These are phyloP conservation scores for Apophysomyces sp. DNA, from an alignment of 371 early-diverging fungal species.

Conservation along the genomic window DNA sequence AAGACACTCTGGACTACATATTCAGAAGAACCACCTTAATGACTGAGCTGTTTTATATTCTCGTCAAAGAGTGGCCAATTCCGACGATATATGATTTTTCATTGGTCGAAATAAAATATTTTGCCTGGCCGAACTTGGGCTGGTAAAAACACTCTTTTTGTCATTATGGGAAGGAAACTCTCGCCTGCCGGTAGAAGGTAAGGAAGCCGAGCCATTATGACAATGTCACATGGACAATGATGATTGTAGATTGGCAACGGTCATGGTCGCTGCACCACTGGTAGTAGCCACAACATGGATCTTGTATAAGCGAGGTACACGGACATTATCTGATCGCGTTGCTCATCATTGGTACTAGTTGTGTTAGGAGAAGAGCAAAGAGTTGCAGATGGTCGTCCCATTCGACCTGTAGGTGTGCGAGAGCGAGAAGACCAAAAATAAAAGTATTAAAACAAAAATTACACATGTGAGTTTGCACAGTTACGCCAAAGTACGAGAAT, in stretches of 20 bases:
- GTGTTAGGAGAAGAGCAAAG: conserved; percentile 44
- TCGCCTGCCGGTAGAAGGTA: conserved; percentile 39
- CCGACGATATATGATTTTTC: no score
- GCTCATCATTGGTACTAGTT: conserved; percentile 14
- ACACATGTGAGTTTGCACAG: no score
- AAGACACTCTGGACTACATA: no score
- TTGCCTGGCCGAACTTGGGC: no score
- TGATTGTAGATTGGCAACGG: conserved; percentile 32
- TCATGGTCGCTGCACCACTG: conserved; percentile 47
- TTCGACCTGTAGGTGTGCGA: conserved; percentile 41
- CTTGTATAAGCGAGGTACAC: conserved; percentile 44
- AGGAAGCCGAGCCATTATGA: neutral
- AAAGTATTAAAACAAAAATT: no score
- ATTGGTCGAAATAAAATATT: no score
- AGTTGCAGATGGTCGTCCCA: conserved; percentile 32
- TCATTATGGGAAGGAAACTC: conserved; percentile 19
- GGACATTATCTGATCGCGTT: neutral
- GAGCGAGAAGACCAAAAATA: conserved; percentile 25
- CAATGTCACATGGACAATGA: neutral
- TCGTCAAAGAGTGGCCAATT: no score
- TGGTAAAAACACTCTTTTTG: neutral
- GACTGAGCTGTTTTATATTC: no score
- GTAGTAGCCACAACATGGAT: conserved; percentile 44
- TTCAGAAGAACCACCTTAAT: no score
- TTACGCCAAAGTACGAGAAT: no score